Evolutionary conservation across 2,329 filamentous ascomycete genomes (phyloP).

Genomic region (Periconia sp.): DNA sequence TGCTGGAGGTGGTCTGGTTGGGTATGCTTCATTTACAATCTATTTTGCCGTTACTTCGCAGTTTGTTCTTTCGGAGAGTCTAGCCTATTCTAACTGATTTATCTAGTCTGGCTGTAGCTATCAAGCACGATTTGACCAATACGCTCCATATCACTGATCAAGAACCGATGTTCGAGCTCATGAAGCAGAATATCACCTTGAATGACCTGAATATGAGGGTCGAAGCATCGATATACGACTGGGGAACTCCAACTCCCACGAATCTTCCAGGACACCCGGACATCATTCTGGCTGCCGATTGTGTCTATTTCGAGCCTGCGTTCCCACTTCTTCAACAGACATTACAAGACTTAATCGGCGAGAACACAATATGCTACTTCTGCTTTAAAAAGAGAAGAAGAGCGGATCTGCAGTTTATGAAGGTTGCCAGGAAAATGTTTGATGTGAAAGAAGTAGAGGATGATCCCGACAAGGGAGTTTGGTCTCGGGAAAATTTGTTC

Average conservation of each 20-base stretch:
- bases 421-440: conserved; percentile 52
- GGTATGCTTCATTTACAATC: conserved; percentile 34
- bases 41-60: conserved; percentile 1
- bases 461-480: conserved; percentile 50
- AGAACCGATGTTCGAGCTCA: conserved; percentile 78
- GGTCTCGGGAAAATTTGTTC: conserved; percentile 52
- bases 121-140: conserved; percentile 55
- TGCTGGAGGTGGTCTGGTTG: conserved; percentile 87
- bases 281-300: conserved; percentile 90
- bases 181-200: conserved; percentile 83
- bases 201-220: conserved; percentile 70
- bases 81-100: not conserved
- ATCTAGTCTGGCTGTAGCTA: conserved; percentile 58
- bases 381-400: conserved; percentile 93
- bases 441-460: conserved; percentile 50
- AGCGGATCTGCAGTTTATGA: conserved; percentile 60
- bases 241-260: conserved; percentile 56
- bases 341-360: conserved; percentile 70
- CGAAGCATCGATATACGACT: conserved; percentile 74
- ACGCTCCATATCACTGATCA: conserved; percentile 86
- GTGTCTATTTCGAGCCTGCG: conserved; percentile 94
- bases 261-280: conserved; percentile 62
- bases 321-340: conserved; percentile 86
- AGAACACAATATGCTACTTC: conserved; percentile 72
- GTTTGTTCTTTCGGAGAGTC: not conserved